These are phyloP conservation scores for Stachybotrys elegans DNA, from an alignment of 2,329 filamentous ascomycete species.

Conservation along the genomic window DNA sequence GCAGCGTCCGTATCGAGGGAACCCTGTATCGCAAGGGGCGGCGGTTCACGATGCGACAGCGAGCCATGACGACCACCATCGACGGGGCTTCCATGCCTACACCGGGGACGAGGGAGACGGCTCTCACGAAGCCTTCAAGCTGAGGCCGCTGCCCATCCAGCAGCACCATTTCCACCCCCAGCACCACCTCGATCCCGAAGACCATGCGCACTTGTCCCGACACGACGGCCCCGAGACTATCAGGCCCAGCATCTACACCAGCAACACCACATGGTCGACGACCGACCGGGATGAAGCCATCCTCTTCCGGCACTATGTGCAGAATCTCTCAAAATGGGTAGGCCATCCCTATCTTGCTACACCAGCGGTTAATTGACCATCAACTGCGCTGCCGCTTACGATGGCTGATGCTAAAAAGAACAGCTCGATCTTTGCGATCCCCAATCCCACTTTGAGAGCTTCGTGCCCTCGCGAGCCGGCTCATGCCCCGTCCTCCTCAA, in stretches of 20 bases:
- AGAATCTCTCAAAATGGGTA: not conserved
- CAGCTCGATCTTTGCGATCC: constrained; percentile 39
- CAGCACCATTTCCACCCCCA: not conserved
- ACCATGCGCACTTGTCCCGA: not conserved
- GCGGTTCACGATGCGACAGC: too few relatives aligned
- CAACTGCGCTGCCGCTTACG: too few relatives aligned
- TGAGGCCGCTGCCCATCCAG: not conserved
- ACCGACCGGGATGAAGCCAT: not conserved
- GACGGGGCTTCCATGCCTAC: too few relatives aligned
- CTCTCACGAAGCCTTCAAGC: not conserved
- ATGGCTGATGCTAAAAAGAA: not conserved
- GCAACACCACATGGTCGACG: not conserved
- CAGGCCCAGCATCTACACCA: not conserved
- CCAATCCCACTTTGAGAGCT: constrained; percentile 42
- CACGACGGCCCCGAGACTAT: not conserved
- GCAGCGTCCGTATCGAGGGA: too few relatives aligned
- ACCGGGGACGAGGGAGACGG: too few relatives aligned
- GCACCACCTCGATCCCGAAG: not conserved
- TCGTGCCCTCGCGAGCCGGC: constrained; percentile 48
- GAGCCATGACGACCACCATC: too few relatives aligned
- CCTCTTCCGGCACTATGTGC: not conserved
- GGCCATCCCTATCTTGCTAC: not conserved
- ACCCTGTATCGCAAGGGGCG: too few relatives aligned
- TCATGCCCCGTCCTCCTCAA: constrained; percentile 48
- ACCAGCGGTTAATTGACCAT: too few relatives aligned